Conservation (phyloP, 2,329 filamentous ascomycete genomes). For the Sarocladium strictum region DNA sequence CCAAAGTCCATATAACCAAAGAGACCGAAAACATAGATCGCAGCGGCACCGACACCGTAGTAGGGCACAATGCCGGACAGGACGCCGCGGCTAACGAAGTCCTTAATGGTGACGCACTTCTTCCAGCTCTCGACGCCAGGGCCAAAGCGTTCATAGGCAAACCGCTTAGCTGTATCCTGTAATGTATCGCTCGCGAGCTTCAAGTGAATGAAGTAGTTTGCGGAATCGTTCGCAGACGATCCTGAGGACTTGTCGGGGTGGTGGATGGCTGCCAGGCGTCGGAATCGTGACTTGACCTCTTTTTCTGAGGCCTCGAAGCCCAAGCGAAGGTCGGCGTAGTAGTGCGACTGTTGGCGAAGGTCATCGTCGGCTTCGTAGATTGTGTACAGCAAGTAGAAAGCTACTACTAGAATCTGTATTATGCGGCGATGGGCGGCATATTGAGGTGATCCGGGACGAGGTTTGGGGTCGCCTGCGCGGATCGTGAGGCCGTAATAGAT, state of each 20-base stretch:
- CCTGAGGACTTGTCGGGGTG: slow-evolving; percentile 78
- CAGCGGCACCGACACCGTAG: slow-evolving; percentile 51
- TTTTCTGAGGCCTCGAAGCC: slow-evolving; percentile 63
- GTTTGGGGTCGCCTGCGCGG: slow-evolving; percentile 80
- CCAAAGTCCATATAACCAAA: slow-evolving; percentile 65
- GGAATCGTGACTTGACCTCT: slow-evolving; percentile 78
- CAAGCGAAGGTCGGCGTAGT: slow-evolving; percentile 73
- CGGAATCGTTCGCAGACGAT: slow-evolving; percentile 25
- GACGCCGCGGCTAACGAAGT: slow-evolving; percentile 63
- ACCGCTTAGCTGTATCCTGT: slow-evolving; percentile 67
- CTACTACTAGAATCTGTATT: slow-evolving; percentile 78
- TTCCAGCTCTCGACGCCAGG: slow-evolving; percentile 63
- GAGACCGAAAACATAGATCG: slow-evolving; percentile 56
- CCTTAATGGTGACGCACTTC: slow-evolving; percentile 60
- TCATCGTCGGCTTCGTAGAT: slow-evolving; percentile 88
- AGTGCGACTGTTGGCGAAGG: slow-evolving; percentile 64
- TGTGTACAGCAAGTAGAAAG: slow-evolving; percentile 82
- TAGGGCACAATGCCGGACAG: slow-evolving; percentile 54
- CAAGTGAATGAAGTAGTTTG: slow-evolving; percentile 67
- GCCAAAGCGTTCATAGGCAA: slow-evolving; percentile 87
- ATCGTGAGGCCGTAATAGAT: slow-evolving; percentile 85
- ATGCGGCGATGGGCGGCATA: slow-evolving; percentile 69
- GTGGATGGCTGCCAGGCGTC: slow-evolving; percentile 62
- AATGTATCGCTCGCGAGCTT: slow-evolving; percentile 80
- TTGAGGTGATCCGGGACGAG: slow-evolving; percentile 59